Base-by-base conservation (phyloP, 768 basidiomycete genomes). In the Naganishia randhawae region DNA sequence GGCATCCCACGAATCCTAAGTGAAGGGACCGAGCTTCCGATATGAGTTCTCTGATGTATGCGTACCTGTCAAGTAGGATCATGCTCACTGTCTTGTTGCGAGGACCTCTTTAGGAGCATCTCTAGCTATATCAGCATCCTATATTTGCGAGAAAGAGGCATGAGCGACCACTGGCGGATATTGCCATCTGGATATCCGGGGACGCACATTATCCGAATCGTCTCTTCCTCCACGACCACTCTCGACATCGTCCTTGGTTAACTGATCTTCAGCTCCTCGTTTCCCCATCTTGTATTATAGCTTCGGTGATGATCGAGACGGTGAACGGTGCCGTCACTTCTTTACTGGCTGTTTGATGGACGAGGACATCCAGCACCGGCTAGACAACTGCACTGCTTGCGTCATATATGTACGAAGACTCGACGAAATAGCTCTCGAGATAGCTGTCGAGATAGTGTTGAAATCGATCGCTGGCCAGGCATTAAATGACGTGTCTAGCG, bases 181-280 rank as follows among this genome's bases (percentile, higher is more conserved):
- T n/a, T n/a, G n/a, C n/a, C n/a, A n/a, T n/a, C n/a, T 3, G 65
- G 22, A 50, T 50, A 32, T 8, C 5, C n/a, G 35, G 53, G 22
- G 5, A 33, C 55, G 29, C 48, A 62, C 66, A 29, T 63, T 31
- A 50, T 55, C 37, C 25, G 42, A 61, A 71, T 71, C 68, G 72
- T 75, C 52, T 74, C 77, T 13, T 65, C 73, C 27, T 70, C 72
- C 48, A 69, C 64, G 29, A 69, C 71, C 62, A 41, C 22, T 35
- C 50, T 69, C 69, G 7, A 61, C 74, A 50, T 72, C 74, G 53
- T 79, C 78, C 68, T 75, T 76, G 14, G 74, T 75, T 41, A 71
- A 62, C 54, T 79, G 77, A 50, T 74, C 68, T 27, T 77, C 76
- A n/a, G 78, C 78, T 17, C 65, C 70, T 53, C 78, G 72, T 67